Evolutionary conservation across 345 rosid genomes (phyloP).

Genomic region (Zanthoxylum bungeanum): DNA sequence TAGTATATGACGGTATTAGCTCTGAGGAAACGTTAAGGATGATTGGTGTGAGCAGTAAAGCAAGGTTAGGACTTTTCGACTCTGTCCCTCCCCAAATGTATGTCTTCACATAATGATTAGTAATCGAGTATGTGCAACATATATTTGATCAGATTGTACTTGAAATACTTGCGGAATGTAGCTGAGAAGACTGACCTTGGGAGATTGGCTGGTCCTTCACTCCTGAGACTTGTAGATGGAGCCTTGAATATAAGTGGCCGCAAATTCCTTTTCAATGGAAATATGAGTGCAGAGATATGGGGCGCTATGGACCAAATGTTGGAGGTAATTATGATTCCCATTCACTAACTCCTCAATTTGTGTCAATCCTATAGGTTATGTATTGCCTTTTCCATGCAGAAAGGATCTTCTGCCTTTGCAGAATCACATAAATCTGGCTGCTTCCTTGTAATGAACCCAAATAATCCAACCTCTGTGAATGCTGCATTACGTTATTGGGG

Average conservation of each 20-base stretch:
- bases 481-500: conserved; percentile 84
- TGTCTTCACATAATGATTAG: background rate
- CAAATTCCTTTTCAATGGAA: conserved; percentile 43
- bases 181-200: conserved; percentile 91
- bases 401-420: conserved; percentile 52
- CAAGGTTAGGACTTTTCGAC: conserved; percentile 44
- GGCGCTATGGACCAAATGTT: conserved; percentile 57
- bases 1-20: conserved; percentile 69
- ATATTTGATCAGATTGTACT: conserved; percentile 52
- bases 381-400: conserved; percentile 38
- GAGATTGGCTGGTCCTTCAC: conserved; percentile 77
- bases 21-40: conserved; percentile 72
- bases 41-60: conserved; percentile 69
- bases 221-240: conserved; percentile 72
- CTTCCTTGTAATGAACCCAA: conserved; percentile 74
- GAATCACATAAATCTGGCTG: conserved; percentile 46
- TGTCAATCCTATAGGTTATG: conserved; percentile 1
- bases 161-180: conserved; percentile 66
- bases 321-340: conserved; percentile 47
- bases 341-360: background rate
- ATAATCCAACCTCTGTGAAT: conserved; percentile 47
- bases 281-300: conserved; percentile 67
- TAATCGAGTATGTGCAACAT: conserved; percentile 15
- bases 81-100: background rate
- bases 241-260: conserved; percentile 52